Evolutionary conservation across 306 rosid genomes (phyloP).

Genomic region (Lathyrus aphaca): DNA sequence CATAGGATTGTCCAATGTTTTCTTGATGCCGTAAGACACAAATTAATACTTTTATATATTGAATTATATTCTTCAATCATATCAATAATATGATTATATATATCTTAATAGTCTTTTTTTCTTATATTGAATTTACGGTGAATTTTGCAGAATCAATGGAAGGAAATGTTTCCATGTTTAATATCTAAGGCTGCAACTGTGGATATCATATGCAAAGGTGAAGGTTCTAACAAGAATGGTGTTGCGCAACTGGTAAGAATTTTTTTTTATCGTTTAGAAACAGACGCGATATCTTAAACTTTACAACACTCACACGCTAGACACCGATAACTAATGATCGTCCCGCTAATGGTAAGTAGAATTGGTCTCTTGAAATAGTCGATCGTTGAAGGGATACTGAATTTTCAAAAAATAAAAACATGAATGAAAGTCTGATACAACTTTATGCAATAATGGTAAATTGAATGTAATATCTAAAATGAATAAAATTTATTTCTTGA

Average conservation of each 20-base stretch:
- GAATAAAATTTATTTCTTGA: constrained; percentile 22
- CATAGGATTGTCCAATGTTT: constrained; percentile 74
- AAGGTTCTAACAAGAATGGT: constrained; percentile 70
- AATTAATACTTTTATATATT: background rate
- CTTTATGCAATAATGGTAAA: constrained; percentile 3
- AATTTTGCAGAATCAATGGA: constrained; percentile 80
- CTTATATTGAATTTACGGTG: background rate
- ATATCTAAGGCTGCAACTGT: constrained; percentile 89
- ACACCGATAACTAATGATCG: too few relatives aligned
- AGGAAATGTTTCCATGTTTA: constrained; percentile 95
- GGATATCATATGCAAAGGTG: constrained; percentile 80
- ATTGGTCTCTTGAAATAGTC: too few relatives aligned
- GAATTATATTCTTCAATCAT: background rate
- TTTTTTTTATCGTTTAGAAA: too few relatives aligned
- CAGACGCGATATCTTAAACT: too few relatives aligned
- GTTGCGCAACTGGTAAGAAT: constrained; percentile 88
- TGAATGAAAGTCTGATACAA: constrained; percentile 3
- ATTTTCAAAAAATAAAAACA: too few relatives aligned
- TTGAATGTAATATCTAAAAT: constrained; percentile 5
- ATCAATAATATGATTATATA: background rate
- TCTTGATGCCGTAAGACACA: constrained; percentile 77
- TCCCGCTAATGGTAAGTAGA: too few relatives aligned
- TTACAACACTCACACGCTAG: too few relatives aligned
- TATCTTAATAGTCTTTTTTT: too few relatives aligned
- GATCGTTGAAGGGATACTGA: too few relatives aligned